Evolutionary conservation across 2,329 filamentous ascomycete genomes (phyloP).

Genomic region (Fusarium sp.): DNA sequence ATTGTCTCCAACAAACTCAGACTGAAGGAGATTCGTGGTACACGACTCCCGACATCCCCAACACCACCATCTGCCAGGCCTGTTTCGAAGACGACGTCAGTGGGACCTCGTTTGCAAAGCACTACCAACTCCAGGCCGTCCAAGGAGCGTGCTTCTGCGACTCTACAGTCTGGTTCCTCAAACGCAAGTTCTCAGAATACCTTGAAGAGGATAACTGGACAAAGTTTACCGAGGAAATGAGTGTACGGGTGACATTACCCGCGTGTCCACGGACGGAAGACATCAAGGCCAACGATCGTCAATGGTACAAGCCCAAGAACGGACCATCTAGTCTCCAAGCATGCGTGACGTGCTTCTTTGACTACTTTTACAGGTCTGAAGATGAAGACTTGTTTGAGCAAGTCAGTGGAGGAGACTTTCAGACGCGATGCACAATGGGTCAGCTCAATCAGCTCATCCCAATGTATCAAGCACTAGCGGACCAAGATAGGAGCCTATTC

Average conservation of each 20-base stretch:
- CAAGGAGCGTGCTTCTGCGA: constrained; percentile 43
- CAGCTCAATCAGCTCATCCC: constrained; percentile 45
- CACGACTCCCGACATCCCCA: constrained; percentile 44
- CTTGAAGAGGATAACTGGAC: constrained; percentile 45
- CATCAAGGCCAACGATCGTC: constrained; percentile 35
- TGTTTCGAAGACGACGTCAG: constrained; percentile 52
- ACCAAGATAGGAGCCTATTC: constrained; percentile 46
- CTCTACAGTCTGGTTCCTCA: constrained; percentile 44
- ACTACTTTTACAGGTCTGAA: constrained; percentile 47
- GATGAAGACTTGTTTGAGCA: constrained; percentile 40
- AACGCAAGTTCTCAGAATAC: constrained; percentile 42
- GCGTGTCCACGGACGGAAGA: constrained; percentile 41
- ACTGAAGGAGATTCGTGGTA: constrained; percentile 47
- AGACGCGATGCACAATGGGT: constrained; percentile 44
- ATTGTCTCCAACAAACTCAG: constrained; percentile 26
- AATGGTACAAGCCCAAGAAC: constrained; percentile 48
- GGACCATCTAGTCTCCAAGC: constrained; percentile 42
- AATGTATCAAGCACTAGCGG: constrained; percentile 43
- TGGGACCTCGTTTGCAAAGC: constrained; percentile 40
- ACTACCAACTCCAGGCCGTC: constrained; percentile 39
- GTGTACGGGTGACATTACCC: constrained; percentile 39
- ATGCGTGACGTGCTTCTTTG: constrained; percentile 52
- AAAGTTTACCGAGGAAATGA: constrained; percentile 46
- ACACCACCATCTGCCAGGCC: constrained; percentile 49
- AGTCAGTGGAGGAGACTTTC: constrained; percentile 32